Evolutionary conservation across 768 basidiomycete genomes (phyloP).

Genomic region (Baorangia bicolor): DNA sequence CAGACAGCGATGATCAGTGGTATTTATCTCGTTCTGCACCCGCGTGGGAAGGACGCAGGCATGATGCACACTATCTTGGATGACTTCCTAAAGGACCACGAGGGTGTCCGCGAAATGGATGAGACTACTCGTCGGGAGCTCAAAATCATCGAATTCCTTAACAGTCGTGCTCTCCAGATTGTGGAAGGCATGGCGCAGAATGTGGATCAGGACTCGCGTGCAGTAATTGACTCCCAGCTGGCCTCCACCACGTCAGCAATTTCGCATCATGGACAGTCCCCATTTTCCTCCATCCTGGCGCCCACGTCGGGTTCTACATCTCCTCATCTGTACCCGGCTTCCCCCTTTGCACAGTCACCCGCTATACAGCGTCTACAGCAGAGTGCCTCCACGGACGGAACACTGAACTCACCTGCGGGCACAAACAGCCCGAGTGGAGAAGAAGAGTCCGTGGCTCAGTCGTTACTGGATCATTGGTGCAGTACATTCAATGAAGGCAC

Average conservation of each 20-base stretch:
- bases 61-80: constrained; percentile 81
- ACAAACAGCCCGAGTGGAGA: constrained; percentile 72
- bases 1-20: constrained; percentile 89
- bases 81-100: constrained; percentile 64
- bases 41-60: constrained; percentile 62
- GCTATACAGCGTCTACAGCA: constrained; percentile 63
- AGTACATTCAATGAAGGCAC: constrained; percentile 72
- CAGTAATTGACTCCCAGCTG: constrained; percentile 38
- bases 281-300: constrained; percentile 27
- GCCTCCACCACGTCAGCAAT: constrained; percentile 7
- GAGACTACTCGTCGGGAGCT: constrained; percentile 81
- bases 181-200: constrained; percentile 34
- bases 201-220: constrained; percentile 13
- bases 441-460: constrained; percentile 74
- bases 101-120: constrained; percentile 60
- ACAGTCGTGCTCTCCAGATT: constrained; percentile 60
- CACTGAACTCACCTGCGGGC: constrained; percentile 57
- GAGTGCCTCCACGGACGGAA: constrained; percentile 39
- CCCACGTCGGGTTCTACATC: constrained; percentile 18
- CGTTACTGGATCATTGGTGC: constrained; percentile 81
- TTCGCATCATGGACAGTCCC: constrained; percentile 16
- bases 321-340: constrained; percentile 26
- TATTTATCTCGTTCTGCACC: constrained; percentile 81
- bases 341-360: constrained; percentile 41
- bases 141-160: constrained; percentile 82